Base-by-base conservation (phyloP, 371 early-diverging fungal species). In the Saksenaea vasiformis region DNA sequence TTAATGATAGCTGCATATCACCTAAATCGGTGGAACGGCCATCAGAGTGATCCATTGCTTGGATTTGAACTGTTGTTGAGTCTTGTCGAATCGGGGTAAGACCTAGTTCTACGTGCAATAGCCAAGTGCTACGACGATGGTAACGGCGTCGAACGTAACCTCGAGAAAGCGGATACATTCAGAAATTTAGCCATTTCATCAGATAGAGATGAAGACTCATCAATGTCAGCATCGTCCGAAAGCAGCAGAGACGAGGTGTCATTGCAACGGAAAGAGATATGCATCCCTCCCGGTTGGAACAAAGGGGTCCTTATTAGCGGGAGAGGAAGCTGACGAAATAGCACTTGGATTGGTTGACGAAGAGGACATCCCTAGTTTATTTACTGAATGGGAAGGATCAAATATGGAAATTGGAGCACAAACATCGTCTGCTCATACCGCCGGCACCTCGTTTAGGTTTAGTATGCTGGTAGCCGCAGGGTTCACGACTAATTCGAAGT, bases 91-190 rank as follows among this genome's bases (percentile, higher is more conserved):
- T 39, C 60, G 5, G 69, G 66, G 11, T 54, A 56, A 15, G 54
- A 35, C 15, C 55, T 61, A 17, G 68, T 60, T 13, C 55, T 66
- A 15, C 44, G 37, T 3, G 59, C 54, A 24, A 64, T 72, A 9
- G 72, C 69, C 15, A 58, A 58, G 37, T 72, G 72, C 43, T 72
- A 72, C 39, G 69, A 68, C 22, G 26, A 66, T 3, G 72, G 69
- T 7, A 51, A 64, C 31, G 72, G 69, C n/a, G 65, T 65, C 11
- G 60, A 62, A 0, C 53, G 63, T 26, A 61, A 68, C 37, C n/a
- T 37, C 13, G 36, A 31, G 8, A 15, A 61, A 36, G 68, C 72
- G 2, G 56, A 60, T 15, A 37, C 44, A 13, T 44, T n/a, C n/a
- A 7, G 19, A 15, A 19, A 44, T 14, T 19, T 44, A n/a, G 41